Evolutionary conservation across 2,329 filamentous ascomycete genomes (phyloP), one percentile per base, ranked within the genome.

Genomic region (Coniella lustricola): DNA sequence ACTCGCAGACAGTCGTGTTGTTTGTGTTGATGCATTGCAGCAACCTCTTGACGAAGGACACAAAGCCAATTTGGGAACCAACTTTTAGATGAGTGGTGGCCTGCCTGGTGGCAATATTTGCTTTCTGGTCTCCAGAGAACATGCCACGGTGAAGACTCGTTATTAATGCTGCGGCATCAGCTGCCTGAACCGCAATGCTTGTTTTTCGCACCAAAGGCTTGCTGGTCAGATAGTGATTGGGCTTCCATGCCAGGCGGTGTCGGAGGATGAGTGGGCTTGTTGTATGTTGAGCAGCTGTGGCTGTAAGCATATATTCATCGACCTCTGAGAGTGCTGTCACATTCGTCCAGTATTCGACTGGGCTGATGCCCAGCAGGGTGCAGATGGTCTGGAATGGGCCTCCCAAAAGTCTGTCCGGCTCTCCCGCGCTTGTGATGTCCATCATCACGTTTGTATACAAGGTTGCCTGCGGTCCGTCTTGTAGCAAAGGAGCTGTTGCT

Each of bases 321-420:
- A 67, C 62, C 35, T 60, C 63, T 2, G 70, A 70, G 4, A 64
- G 58, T 3, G 61, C 56, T 13, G 68, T 72, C 7, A 69, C 57
- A 54, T 77, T 75, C 2, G 75, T 75, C 68, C 68, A 77, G 55
- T 70, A 73, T 53, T 76, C 72, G 7, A 71, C 61, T 1, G 72
- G 70, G 1, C 59, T 64, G 29, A 82, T 55, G 0, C 77, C 79
- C 3, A 82, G 59, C 0, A 82, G 58, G 4, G 79, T 56, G 0
- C 71, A 73, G 0, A 66, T 59, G 0, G 71, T 65, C 50, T 77
- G 64, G 1, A 59, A 54, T 5, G 34, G 37, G 1, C 41, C 44
- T 18, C 34, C 39, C 2, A 52, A 31, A 14, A 50, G 34, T 5
- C 31, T 16, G 16, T 63, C 53, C 16, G 60, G 58, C 16, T 57